These are phyloP conservation scores for Sanghuangporus sanghuang DNA, from an alignment of 1,284 basidiomycete genomes.

Conservation along the genomic window DNA sequence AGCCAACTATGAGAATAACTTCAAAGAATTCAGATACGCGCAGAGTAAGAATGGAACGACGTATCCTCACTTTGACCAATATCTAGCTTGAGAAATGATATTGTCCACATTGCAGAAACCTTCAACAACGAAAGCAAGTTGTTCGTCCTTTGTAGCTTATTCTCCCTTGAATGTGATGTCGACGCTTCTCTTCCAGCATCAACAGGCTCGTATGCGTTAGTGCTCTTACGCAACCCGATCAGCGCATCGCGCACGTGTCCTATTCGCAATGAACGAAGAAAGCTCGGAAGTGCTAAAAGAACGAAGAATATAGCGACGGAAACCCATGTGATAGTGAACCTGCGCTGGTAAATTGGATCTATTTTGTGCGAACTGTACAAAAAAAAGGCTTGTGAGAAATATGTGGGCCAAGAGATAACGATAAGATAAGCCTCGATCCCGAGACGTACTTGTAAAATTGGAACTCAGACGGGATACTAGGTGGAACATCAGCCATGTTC, in stretches of 20 bases:
- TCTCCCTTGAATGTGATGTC: background rate
- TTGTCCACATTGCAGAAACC: slow-evolving; percentile 34
- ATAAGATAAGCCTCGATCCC: no score
- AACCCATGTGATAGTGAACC: slow-evolving; percentile 73
- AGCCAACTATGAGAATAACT: slow-evolving; percentile 49
- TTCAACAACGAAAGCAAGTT: slow-evolving; percentile 25
- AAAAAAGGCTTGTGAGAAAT: background rate
- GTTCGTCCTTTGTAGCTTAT: slow-evolving; percentile 15
- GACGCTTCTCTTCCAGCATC: slow-evolving; percentile 6
- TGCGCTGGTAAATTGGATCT: slow-evolving; percentile 74
- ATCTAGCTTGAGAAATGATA: slow-evolving; percentile 37
- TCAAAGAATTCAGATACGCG: background rate
- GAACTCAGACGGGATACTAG: slow-evolving; percentile 50
- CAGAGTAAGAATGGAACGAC: slow-evolving; percentile 17
- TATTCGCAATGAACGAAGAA: slow-evolving; percentile 40
- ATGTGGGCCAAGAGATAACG: background rate
- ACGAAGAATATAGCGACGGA: slow-evolving; percentile 49
- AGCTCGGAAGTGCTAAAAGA: slow-evolving; percentile 45
- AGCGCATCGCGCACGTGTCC: slow-evolving; percentile 39
- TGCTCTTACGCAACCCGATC: slow-evolving; percentile 46
- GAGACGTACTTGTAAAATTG: slow-evolving; percentile 68
- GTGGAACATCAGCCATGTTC: slow-evolving; percentile 47
- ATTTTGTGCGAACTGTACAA: slow-evolving; percentile 62
- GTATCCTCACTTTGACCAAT: slow-evolving; percentile 40
- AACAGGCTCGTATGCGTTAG: slow-evolving; percentile 22